Conservation (phyloP, 2,329 filamentous ascomycete species). For the Penicillium sp. region DNA sequence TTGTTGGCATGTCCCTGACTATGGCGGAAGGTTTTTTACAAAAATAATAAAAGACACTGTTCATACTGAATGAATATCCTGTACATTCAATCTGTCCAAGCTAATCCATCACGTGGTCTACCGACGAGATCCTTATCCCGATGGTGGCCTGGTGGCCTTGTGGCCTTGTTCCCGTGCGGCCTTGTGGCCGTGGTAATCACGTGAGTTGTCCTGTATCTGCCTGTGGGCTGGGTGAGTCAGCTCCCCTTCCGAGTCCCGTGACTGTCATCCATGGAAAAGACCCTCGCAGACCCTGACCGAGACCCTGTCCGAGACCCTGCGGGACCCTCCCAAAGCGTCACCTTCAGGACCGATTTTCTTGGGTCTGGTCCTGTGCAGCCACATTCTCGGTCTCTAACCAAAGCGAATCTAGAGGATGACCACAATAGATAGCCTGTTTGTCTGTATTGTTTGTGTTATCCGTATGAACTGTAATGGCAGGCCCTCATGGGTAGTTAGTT, state of each 20-base stretch:
- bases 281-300: background rate
- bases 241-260: background rate
- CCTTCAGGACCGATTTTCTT: background rate
- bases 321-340: background rate
- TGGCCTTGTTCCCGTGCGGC: background rate
- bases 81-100: background rate
- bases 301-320: background rate
- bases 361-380: background rate
- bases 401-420: background rate
- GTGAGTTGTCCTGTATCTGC: background rate
- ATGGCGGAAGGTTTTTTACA: background rate
- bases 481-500: background rate
- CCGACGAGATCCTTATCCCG: too few species aligned
- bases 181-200: background rate
- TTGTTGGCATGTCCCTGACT: constrained; percentile 6
- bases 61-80: background rate
- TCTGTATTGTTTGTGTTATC: too few species aligned
- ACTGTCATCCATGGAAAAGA: background rate
- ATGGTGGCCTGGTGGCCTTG: background rate
- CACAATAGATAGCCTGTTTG: too few species aligned
- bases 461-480: background rate
- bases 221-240: constrained; percentile 1
- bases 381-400: background rate
- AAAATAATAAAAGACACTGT: background rate
- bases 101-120: background rate